Percentiles rank a stretch among this genome's conserved stretches.
Evolutionary conservation across 2,329 filamentous ascomycete species (phyloP).

Genomic region (Fonsecaea nubica): DNA sequence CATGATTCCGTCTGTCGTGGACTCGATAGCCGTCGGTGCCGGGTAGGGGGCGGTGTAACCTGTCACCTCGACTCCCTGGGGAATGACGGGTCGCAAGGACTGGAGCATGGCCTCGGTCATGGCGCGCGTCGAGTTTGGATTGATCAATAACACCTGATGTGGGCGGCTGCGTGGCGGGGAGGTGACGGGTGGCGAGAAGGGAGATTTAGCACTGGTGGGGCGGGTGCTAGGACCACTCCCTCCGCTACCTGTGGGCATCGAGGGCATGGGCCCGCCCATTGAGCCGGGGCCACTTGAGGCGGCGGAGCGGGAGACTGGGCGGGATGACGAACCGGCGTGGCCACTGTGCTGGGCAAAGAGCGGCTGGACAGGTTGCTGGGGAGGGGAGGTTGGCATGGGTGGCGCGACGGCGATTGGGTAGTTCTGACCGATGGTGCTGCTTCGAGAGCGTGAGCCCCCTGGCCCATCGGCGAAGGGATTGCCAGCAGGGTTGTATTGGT

Average conservation of each 20-base stretch:
- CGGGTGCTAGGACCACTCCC: constrained; percentile 29
- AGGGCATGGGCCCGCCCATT: constrained; percentile 18
- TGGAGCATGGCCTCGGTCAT: constrained; percentile 58
- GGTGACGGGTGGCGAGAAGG: constrained; percentile 38
- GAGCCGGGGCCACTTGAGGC: constrained; percentile 8
- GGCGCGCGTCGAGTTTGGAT: constrained; percentile 56
- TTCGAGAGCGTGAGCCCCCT: constrained; percentile 32
- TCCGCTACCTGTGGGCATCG: constrained; percentile 24
- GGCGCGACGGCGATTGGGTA: constrained; percentile 34
- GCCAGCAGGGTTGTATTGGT: constrained; percentile 20
- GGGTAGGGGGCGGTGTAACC: constrained; percentile 60
- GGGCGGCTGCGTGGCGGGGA: constrained; percentile 36
- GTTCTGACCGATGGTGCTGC: constrained; percentile 38
- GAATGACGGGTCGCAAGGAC: constrained; percentile 52
- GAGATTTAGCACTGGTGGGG: constrained; percentile 36
- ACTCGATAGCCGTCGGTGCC: constrained; percentile 60
- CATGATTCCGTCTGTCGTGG: constrained; percentile 57
- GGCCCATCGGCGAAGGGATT: constrained; percentile 28
- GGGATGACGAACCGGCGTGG: constrained; percentile 27
- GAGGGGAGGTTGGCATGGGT: constrained; percentile 34
- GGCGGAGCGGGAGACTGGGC: constrained; percentile 34
- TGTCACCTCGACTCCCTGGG: constrained; percentile 55
- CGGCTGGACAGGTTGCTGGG: constrained; percentile 32
- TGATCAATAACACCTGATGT: constrained; percentile 53
- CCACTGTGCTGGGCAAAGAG: constrained; percentile 38